phyloP scores from a whole-genome alignment of 306 rosid species.

The Casuarina cunninghamiana region DNA sequence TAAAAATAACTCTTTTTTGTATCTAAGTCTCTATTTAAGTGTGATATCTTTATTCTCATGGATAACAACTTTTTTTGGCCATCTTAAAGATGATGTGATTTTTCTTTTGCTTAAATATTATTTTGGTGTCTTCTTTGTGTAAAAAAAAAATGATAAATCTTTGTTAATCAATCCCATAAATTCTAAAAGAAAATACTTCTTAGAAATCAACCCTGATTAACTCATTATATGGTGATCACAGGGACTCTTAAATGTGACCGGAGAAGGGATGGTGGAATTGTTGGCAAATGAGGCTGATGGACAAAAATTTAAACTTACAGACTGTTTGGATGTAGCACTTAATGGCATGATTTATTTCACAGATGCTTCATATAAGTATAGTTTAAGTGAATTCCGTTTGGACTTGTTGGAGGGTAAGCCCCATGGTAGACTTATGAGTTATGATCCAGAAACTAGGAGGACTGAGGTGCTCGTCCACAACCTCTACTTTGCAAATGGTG shows the following conservation, averaged over 20 bases:
- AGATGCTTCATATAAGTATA: constrained; percentile 62
- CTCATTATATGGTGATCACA: constrained; percentile 1
- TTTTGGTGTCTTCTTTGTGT: too few species aligned
- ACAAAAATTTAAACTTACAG: constrained; percentile 44
- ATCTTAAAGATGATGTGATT: too few species aligned
- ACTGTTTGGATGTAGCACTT: constrained; percentile 53
- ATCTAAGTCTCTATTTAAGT: too few species aligned
- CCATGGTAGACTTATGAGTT: constrained; percentile 63
- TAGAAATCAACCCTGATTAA: neutral
- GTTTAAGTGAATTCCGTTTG: neutral
- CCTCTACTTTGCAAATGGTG: constrained; percentile 69
- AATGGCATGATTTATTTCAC: constrained; percentile 66
- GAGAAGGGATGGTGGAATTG: constrained; percentile 39
- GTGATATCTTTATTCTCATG: too few species aligned
- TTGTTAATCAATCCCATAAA: too few species aligned
- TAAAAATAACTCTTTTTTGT: too few species aligned
- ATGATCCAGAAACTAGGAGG: constrained; percentile 44
- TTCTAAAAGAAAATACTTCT: neutral
- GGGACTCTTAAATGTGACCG: constrained; percentile 62
- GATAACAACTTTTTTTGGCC: too few species aligned
- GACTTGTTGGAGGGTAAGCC: constrained; percentile 60
- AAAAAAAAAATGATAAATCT: too few species aligned
- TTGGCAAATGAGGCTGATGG: constrained; percentile 44
- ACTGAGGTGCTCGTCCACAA: constrained; percentile 46
- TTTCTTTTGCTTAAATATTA: too few species aligned